These are phyloP conservation scores for Parachaetomium inaequale DNA, from an alignment of 495 filamentous ascomycete genomes.

Conservation along the genomic window DNA sequence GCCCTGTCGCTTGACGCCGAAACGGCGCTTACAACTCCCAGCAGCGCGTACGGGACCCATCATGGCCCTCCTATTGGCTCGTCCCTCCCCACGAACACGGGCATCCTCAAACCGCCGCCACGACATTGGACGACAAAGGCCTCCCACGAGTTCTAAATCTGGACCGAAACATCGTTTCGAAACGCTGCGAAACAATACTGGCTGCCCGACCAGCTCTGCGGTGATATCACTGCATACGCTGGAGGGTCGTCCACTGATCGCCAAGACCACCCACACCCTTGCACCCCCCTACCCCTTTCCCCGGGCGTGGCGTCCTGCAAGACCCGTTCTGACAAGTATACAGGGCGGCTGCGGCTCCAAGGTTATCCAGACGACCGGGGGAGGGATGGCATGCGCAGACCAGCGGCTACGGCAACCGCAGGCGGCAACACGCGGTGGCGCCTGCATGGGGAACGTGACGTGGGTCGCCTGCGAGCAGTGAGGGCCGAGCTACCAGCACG, in stretches of 20 bases:
- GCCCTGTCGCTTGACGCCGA: slow-evolving; percentile 23
- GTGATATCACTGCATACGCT: slow-evolving; percentile 19
- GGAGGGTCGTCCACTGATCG: neutral
- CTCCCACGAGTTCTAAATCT: slow-evolving; percentile 9
- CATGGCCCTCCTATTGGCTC: slow-evolving; percentile 23
- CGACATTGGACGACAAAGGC: slow-evolving; percentile 20
- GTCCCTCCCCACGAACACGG: neutral
- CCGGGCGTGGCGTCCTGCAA: slow-evolving; percentile 9
- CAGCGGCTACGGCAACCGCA: slow-evolving; percentile 14
- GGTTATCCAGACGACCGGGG: slow-evolving; percentile 13
- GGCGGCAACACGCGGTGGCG: slow-evolving; percentile 5
- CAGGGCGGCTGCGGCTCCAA: slow-evolving; percentile 12
- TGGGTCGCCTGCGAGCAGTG: neutral
- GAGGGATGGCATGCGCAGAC: neutral
- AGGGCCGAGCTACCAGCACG: neutral
- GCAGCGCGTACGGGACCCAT: slow-evolving; percentile 12
- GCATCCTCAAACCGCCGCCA: slow-evolving; percentile 6
- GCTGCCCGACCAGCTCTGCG: slow-evolving; percentile 9
- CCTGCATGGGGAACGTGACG: neutral
- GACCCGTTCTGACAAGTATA: slow-evolving; percentile 1
- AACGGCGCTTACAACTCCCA: slow-evolving; percentile 26
- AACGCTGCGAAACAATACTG: slow-evolving; percentile 10
- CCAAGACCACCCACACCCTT: slow-evolving; percentile 2
- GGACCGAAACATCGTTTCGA: slow-evolving; percentile 19
- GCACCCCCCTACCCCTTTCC: neutral